A percentile compares a stretch with the other conserved stretches of the same genome.
phyloP scores from a whole-genome alignment of 2,329 filamentous ascomycete genomes.

The Ophiosphaerella narmari region DNA sequence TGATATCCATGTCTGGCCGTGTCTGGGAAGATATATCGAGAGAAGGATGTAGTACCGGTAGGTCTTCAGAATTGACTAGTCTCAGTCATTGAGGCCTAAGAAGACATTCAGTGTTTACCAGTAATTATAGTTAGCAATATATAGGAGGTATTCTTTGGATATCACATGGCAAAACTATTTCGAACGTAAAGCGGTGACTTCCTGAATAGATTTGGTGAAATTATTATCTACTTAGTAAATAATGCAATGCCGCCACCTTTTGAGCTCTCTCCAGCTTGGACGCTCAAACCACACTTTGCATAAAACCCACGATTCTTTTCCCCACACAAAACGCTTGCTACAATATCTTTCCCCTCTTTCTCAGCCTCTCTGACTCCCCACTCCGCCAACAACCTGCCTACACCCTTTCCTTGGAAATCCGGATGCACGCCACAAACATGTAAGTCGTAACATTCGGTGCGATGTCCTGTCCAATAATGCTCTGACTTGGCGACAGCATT shows the following conservation, averaged over 20 bases:
- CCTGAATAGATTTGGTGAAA: too few relatives aligned
- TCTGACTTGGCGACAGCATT: constrained; percentile 23
- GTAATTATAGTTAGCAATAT: too few relatives aligned
- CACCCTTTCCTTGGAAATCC: constrained; percentile 43
- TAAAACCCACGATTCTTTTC: constrained; percentile 38
- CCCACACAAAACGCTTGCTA: constrained; percentile 35
- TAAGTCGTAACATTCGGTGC: constrained; percentile 33
- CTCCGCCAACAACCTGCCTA: constrained; percentile 43
- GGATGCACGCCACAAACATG: constrained; percentile 40
- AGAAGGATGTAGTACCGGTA: too few relatives aligned
- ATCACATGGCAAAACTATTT: too few relatives aligned
- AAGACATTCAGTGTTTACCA: too few relatives aligned
- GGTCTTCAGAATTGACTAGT: too few relatives aligned
- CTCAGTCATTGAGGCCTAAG: too few relatives aligned
- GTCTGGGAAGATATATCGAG: too few relatives aligned
- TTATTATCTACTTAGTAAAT: constrained; percentile 17
- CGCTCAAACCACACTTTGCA: constrained; percentile 22
- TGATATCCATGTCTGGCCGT: too few relatives aligned
- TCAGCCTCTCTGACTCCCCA: constrained; percentile 46
- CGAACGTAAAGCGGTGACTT: too few relatives aligned
- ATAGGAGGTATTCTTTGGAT: too few relatives aligned
- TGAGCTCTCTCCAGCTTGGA: constrained; percentile 12
- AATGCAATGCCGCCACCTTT: constrained; percentile 22
- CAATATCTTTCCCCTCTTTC: constrained; percentile 28
- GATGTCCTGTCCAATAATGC: constrained; percentile 30